Evolutionary conservation across 2,329 filamentous ascomycete genomes (phyloP).

Genomic region (Arthrobotrys sinensis): DNA sequence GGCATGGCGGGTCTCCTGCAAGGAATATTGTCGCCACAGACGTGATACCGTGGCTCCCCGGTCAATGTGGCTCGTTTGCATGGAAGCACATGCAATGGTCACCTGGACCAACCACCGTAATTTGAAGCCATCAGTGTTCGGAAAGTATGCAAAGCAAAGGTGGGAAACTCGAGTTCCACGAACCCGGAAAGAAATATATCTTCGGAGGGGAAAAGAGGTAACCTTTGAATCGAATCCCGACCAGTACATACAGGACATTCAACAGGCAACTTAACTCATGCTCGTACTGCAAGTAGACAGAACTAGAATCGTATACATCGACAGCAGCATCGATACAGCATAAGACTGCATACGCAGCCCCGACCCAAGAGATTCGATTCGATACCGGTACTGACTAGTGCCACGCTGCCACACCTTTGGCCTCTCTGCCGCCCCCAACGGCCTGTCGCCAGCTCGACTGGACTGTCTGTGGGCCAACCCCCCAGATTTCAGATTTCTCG

Average conservation of each 20-base stretch:
- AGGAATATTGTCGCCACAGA: slow-evolving; percentile 45
- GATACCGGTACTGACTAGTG: slow-evolving; percentile 26
- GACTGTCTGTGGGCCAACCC: slow-evolving; percentile 53
- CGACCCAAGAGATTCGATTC: slow-evolving; percentile 26
- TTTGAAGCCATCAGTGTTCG: slow-evolving; percentile 41
- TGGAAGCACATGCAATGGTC: slow-evolving; percentile 48
- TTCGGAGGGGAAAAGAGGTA: slow-evolving; percentile 16
- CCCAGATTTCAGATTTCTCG: slow-evolving; percentile 43
- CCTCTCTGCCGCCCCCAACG: slow-evolving; percentile 28
- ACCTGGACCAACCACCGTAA: slow-evolving; percentile 60
- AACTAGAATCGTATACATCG: not conserved
- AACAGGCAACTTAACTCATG: slow-evolving; percentile 2
- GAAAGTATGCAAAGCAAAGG: slow-evolving; percentile 28
- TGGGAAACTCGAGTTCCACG: slow-evolving; percentile 40
- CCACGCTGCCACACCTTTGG: slow-evolving; percentile 14
- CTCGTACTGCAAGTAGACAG: slow-evolving; percentile 12
- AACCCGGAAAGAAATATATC: slow-evolving; percentile 48
- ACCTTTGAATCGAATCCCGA: slow-evolving; percentile 24
- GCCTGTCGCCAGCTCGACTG: slow-evolving; percentile 33
- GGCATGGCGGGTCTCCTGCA: slow-evolving; percentile 12
- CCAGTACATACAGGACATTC: slow-evolving; percentile 1
- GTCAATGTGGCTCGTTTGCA: slow-evolving; percentile 51
- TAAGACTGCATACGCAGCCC: slow-evolving; percentile 15
- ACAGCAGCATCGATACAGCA: slow-evolving; percentile 23
- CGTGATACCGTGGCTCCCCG: slow-evolving; percentile 42